Conservation (phyloP, 2,329 filamentous ascomycete genomes). For the Purpureocillium lavendulum region DNA sequence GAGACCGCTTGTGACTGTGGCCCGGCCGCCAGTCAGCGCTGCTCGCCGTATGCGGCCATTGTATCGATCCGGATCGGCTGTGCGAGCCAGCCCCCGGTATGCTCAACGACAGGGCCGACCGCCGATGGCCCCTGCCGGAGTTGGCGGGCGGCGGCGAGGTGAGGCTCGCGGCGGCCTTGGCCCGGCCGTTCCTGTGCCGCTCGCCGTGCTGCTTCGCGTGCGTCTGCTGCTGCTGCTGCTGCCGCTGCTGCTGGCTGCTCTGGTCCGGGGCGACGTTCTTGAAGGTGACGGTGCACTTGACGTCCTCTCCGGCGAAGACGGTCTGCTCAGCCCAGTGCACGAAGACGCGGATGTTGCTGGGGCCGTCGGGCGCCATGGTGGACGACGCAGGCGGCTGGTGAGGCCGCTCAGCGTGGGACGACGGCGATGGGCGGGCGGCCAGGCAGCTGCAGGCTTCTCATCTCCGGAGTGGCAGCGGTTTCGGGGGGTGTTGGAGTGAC, state of each 20-base stretch:
- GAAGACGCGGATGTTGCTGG: slow-evolving; percentile 81
- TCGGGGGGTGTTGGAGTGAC: too few species aligned
- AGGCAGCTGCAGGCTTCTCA: not conserved
- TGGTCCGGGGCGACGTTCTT: slow-evolving; percentile 63
- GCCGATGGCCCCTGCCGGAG: slow-evolving; percentile 48
- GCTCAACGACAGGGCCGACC: slow-evolving; percentile 56
- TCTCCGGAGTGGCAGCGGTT: too few species aligned
- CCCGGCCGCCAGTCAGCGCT: slow-evolving; percentile 24
- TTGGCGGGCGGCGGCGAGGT: slow-evolving; percentile 34
- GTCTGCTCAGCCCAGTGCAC: slow-evolving; percentile 91
- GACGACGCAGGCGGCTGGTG: slow-evolving; percentile 5
- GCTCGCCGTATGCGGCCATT: slow-evolving; percentile 32
- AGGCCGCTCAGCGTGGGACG: slow-evolving; percentile 20
- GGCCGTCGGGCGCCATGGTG: slow-evolving; percentile 40
- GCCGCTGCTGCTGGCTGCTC: slow-evolving; percentile 19
- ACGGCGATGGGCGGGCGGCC: slow-evolving; percentile 8
- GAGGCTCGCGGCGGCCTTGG: slow-evolving; percentile 33
- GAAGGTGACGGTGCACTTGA: slow-evolving; percentile 94
- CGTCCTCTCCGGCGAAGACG: slow-evolving; percentile 92
- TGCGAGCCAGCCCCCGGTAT: slow-evolving; percentile 37
- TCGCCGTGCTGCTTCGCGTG: slow-evolving; percentile 13
- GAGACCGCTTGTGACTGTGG: slow-evolving; percentile 64
- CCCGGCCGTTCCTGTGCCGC: slow-evolving; percentile 27
- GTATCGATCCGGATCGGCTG: slow-evolving; percentile 36
- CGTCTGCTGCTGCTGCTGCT: slow-evolving; percentile 12